Base-by-base conservation (phyloP, 805 yeast genomes). In the Ogataea naganishii region DNA sequence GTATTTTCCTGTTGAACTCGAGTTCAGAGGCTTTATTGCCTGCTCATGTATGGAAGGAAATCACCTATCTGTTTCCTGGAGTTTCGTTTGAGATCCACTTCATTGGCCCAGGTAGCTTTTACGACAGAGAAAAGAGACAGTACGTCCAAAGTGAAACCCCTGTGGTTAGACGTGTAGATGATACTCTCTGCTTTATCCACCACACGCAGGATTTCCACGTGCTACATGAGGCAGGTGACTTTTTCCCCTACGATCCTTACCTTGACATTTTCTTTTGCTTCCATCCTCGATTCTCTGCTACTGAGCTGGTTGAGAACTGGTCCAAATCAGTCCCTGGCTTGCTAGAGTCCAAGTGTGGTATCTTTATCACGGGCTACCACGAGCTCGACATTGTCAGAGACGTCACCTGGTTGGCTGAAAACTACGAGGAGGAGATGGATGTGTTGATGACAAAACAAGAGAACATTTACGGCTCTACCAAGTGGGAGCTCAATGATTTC, bases 221-320 rank as follows among this genome's bases (percentile, higher is more conserved):
- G 23, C 66, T 81, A 37, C 95, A 92, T 58, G 86, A 86, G 46
- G 78, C 84, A 28, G 92, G 88, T 46, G 96, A 89, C 58, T 83
- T 92, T 54, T 84, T 85, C 76, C 98, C 98, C 5, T 92, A 88
- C 55, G 98, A 92, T 55, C 98, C 99, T 26, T 92, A 89, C 56
- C 69, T 84, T 51, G 98, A 92, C 53, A 74, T 75, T 17, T 92
- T 92, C 58, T 86, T 85, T 70, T 66, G 83, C 31, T 92, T 89
- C 80, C 97, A 89, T 54, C 97, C 98, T 3, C 96, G 96, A 23
- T 72, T 86, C 49, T 78, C 84, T 13, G 80, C 92, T 6, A 81
- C 83, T 10, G 95, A 84, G 47, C 65, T 78, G 14, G 67, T 72
- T 52, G 78, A 79, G 35, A 72, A 75, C 48, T 89, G 97, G 96